A percentile compares a stretch with the other conserved stretches of the same genome.
These are phyloP conservation scores for Podospora appendiculata DNA, from an alignment of 495 filamentous ascomycete genomes.

Conservation along the genomic window DNA sequence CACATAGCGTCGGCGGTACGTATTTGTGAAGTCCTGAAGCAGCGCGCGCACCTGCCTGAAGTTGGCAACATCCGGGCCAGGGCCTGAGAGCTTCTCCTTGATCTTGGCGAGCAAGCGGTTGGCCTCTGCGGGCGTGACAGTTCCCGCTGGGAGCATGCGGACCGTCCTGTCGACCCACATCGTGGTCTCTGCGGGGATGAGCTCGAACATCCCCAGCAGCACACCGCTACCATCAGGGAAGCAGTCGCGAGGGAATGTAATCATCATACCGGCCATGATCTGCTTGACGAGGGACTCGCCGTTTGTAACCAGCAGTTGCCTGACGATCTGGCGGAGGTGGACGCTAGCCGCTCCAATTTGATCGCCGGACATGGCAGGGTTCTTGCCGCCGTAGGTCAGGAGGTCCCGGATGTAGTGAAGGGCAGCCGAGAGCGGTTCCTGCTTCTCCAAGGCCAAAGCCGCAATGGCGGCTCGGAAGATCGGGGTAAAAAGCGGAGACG, in stretches of 20 bases:
- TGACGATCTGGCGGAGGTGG: constrained; percentile 64
- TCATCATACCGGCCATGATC: constrained; percentile 95
- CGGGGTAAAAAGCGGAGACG: constrained; percentile 64
- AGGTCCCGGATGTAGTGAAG: constrained; percentile 93
- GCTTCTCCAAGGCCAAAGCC: constrained; percentile 78
- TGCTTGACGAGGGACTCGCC: constrained; percentile 78
- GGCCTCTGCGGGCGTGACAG: constrained; percentile 54
- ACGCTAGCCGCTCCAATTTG: constrained; percentile 38
- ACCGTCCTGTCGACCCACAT: constrained; percentile 77
- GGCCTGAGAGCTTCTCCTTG: constrained; percentile 55
- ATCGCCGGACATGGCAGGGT: constrained; percentile 66
- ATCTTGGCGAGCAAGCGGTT: constrained; percentile 60
- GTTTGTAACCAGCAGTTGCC: constrained; percentile 57
- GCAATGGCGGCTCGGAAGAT: constrained; percentile 83
- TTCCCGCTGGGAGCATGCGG: constrained; percentile 72
- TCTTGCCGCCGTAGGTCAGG: constrained; percentile 75
- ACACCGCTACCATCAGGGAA: constrained; percentile 90
- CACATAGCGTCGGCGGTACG: constrained; percentile 86
- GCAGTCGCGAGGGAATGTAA: constrained; percentile 89
- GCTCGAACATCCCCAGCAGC: constrained; percentile 79
- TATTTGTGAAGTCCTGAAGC: constrained; percentile 94
- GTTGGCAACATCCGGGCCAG: constrained; percentile 50
- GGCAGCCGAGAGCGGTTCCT: constrained; percentile 81
- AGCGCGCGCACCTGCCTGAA: constrained; percentile 73
- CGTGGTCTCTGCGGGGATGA: constrained; percentile 70